Conservation (phyloP, 495 filamentous ascomycete species). For the Penicillium bialowiezense region DNA sequence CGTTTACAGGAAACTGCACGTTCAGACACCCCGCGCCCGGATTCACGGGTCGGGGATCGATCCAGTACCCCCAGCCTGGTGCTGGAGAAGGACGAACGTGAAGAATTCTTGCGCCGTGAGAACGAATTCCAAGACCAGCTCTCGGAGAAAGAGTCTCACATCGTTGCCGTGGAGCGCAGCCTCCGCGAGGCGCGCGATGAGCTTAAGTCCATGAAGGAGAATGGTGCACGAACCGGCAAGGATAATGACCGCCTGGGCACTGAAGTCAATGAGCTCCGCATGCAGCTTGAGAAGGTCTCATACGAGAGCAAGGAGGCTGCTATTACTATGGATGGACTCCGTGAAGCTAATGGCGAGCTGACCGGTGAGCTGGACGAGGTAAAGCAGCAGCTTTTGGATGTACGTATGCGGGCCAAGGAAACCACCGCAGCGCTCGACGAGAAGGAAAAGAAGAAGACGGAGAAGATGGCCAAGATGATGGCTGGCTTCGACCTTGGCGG, state of each 20-base stretch:
- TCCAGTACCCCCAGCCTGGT: slow-evolving; percentile 81
- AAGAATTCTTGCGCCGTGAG: slow-evolving; percentile 92
- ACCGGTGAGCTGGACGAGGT: slow-evolving; percentile 89
- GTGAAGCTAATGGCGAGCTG: slow-evolving; percentile 91
- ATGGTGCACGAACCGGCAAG: slow-evolving; percentile 72
- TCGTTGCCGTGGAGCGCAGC: slow-evolving; percentile 71
- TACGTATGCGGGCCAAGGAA: slow-evolving; percentile 93
- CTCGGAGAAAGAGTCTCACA: slow-evolving; percentile 82
- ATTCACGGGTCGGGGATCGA: slow-evolving; percentile 84
- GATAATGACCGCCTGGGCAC: slow-evolving; percentile 81
- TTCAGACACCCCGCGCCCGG: slow-evolving; percentile 65
- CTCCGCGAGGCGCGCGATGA: slow-evolving; percentile 82
- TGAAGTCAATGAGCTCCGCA: slow-evolving; percentile 87
- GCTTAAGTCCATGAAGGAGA: slow-evolving; percentile 74
- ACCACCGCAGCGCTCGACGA: slow-evolving; percentile 83
- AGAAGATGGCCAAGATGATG: slow-evolving; percentile 99
- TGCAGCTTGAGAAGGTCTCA: slow-evolving; percentile 91
- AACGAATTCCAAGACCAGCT: slow-evolving; percentile 97
- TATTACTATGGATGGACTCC: slow-evolving; percentile 96
- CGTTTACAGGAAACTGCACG: slow-evolving; percentile 56
- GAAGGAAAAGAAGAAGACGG: slow-evolving; percentile 97
- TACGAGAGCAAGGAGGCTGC: slow-evolving; percentile 96
- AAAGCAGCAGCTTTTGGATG: slow-evolving; percentile 94
- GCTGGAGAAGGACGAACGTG: slow-evolving; percentile 92
- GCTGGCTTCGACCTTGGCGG: slow-evolving; percentile 90